Evolutionary conservation across 2,329 filamentous ascomycete genomes (phyloP).

Genomic region (Clarireedia sp.): DNA sequence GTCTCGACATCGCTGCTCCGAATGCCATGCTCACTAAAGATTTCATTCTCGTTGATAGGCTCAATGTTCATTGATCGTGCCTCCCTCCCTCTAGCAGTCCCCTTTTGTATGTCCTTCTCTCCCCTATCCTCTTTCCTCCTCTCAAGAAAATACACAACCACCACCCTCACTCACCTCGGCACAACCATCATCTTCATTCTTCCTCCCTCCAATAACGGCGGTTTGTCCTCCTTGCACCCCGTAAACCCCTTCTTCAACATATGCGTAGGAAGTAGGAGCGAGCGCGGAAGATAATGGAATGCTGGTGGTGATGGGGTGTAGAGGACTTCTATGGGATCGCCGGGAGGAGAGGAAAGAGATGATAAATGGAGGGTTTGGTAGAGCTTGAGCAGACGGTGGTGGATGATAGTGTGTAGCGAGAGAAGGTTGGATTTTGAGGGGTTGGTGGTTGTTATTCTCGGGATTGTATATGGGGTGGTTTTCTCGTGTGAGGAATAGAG

Average conservation of each 20-base stretch:
- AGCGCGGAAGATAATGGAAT: constrained; percentile 11
- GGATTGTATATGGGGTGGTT: too few species aligned
- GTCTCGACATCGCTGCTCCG: background rate
- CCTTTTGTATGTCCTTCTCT: too few species aligned
- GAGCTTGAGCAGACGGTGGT: background rate
- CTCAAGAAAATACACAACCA: constrained; percentile 10
- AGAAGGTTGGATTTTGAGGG: background rate
- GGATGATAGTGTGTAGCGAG: background rate
- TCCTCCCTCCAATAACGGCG: constrained; percentile 16
- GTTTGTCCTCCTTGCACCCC: constrained; percentile 9
- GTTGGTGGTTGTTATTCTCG: background rate
- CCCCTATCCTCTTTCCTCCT: background rate
- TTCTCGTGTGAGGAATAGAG: too few species aligned
- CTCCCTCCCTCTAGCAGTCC: background rate
- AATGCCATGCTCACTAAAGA: background rate
- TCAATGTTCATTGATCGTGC: background rate
- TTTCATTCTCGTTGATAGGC: background rate
- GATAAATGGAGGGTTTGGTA: background rate
- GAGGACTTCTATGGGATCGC: constrained; percentile 13
- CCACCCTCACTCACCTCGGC: constrained; percentile 5
- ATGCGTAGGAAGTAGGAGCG: constrained; percentile 5
- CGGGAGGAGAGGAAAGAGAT: background rate
- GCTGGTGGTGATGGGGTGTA: constrained; percentile 14
- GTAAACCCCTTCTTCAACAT: background rate
- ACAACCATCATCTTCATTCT: constrained; percentile 14